Base-by-base conservation (phyloP, 306 rosid species). In the Rosa rugosa region DNA sequence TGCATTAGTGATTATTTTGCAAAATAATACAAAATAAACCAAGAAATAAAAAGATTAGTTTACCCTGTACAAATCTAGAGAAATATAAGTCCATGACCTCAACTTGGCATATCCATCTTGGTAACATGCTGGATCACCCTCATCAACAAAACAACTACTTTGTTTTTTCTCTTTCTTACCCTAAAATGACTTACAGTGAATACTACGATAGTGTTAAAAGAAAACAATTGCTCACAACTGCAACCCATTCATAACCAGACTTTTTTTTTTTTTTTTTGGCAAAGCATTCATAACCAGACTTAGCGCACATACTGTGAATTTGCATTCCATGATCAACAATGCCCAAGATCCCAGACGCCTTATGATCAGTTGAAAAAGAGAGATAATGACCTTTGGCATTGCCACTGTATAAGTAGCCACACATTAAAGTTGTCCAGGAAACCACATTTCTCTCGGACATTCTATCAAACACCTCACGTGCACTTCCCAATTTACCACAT, bases 251-350 rank as follows among this genome's bases (percentile, higher is more conserved):
- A 70, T 86, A 85, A 62, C 88, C 86, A 71, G 85, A 81, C 77
- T 89, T 91, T n/a, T n/a, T n/a, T n/a, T n/a, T n/a, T n/a, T n/a
- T n/a, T n/a, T n/a, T n/a, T n/a, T n/a, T n/a, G n/a, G n/a, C n/a
- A n/a, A n/a, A n/a, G n/a, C 80, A 47, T 49, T 91, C 90, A 70
- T 86, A 85, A 62, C 88, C 86, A 71, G 85, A 81, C 77, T 89
- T 91, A 18, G 80, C 83, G 72, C 90, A 91, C 75, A 87, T 74
- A 54, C 79, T 82, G 83, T 91, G 96, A 83, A 89, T 91, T 83
- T 86, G 89, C 88, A 67, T 86, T 18, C 93, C 91, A 64, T 79
- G 83, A 81, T 80, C 77, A 22, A 71, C 80, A 63, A 77, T 9
- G 2, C 93, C 91, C 85, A 82, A 34, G 56, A 84, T 50, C 82